Evolutionary conservation across 495 filamentous ascomycete genomes (phyloP).

Genomic region (Hyaloscypha variabilis): DNA sequence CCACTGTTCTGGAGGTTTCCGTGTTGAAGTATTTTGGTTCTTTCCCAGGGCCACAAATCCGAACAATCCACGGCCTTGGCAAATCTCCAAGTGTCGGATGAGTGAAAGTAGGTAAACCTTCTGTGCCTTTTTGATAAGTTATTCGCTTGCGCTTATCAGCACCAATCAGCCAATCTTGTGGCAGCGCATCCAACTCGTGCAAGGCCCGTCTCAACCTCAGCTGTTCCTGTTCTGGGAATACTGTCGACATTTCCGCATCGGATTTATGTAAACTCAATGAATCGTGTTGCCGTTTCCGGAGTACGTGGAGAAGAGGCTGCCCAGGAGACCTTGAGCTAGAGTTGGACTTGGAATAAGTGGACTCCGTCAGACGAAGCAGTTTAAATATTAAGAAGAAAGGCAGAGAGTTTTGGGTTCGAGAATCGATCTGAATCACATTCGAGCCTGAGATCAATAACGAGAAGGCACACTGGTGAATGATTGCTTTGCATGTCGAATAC

Average conservation of each 20-base stretch:
- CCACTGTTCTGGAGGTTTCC: conserved; percentile 1
- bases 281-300: background rate
- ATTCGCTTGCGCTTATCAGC: conserved; percentile 4
- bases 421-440: too few species aligned
- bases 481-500: too few species aligned
- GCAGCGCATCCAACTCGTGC: background rate
- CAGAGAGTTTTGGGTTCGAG: too few species aligned
- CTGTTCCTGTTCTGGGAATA: conserved; percentile 9
- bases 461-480: too few species aligned
- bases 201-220: background rate
- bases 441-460: too few species aligned
- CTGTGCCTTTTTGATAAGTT: conserved; percentile 9
- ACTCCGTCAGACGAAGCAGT: too few species aligned
- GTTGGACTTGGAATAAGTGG: too few species aligned
- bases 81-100: conserved; percentile 21
- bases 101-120: conserved; percentile 2
- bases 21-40: conserved; percentile 18
- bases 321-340: too few species aligned
- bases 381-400: too few species aligned
- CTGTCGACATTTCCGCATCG: background rate
- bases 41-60: background rate
- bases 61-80: conserved; percentile 24
- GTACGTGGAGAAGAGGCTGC: too few species aligned
- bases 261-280: background rate
- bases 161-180: background rate